A percentile compares a stretch with the other conserved stretches of the same genome.
These are phyloP conservation scores for Beauveria caledonica DNA, from an alignment of 2,329 filamentous ascomycete species.

Conservation along the genomic window DNA sequence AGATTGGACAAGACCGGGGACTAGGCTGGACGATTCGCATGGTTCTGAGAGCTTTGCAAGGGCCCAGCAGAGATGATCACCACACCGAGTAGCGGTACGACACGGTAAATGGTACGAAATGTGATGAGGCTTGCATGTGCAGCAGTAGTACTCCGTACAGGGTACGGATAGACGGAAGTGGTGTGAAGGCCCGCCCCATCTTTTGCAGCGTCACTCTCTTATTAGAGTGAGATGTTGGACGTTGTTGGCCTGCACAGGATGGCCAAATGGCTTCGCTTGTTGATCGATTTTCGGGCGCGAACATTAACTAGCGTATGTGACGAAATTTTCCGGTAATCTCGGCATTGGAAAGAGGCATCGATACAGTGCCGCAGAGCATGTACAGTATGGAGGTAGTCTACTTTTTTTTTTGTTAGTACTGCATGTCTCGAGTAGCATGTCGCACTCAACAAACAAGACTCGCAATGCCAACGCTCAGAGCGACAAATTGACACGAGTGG, in stretches of 20 bases:
- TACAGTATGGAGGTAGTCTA: too few species aligned
- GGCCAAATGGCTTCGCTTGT: too few species aligned
- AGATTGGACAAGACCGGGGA: conserved; percentile 1
- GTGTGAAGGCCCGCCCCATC: not conserved
- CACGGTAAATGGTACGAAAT: not conserved
- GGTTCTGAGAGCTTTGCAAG: not conserved
- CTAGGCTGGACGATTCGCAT: conserved; percentile 3
- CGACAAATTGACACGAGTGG: not conserved
- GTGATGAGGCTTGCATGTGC: conserved; percentile 10
- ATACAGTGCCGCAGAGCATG: too few species aligned
- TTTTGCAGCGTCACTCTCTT: not conserved
- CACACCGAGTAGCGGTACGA: conserved; percentile 4
- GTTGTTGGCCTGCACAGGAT: too few species aligned
- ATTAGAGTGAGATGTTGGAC: too few species aligned
- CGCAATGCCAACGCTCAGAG: not conserved
- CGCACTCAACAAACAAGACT: not conserved
- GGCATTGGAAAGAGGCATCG: too few species aligned
- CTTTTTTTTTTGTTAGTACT: not conserved
- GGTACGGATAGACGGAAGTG: not conserved
- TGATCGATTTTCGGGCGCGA: too few species aligned
- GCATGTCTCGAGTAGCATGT: not conserved
- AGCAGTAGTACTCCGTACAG: not conserved
- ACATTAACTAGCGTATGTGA: too few species aligned
- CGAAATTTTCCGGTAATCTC: too few species aligned
- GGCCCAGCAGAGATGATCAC: not conserved